Conservation (phyloP, 768 basidiomycete genomes). For the Porphyrellus cyaneotinctus region DNA sequence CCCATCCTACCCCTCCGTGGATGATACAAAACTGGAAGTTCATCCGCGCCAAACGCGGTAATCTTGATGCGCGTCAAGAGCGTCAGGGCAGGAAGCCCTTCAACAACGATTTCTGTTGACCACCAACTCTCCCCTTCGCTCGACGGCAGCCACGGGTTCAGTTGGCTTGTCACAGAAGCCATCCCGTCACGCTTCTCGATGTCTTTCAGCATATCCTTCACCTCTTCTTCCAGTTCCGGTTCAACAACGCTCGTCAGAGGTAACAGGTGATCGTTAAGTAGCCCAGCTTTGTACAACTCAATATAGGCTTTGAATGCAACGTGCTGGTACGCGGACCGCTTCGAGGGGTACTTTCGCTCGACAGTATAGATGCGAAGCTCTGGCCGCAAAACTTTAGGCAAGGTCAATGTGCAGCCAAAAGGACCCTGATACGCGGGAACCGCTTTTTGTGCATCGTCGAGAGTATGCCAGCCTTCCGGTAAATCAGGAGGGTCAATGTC, state of each 20-base stretch:
- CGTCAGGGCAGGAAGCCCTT: conserved; percentile 44
- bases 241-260: conserved; percentile 57
- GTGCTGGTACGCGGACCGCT: conserved; percentile 62
- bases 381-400: conserved; percentile 53
- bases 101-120: conserved; percentile 45
- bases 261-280: conserved; percentile 68
- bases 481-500: conserved; percentile 66
- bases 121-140: conserved; percentile 43
- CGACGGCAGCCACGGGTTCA: conserved; percentile 58
- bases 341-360: conserved; percentile 45
- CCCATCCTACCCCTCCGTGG: conserved; percentile 32
- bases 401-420: conserved; percentile 59
- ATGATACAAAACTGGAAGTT: conserved; percentile 48
- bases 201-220: conserved; percentile 55
- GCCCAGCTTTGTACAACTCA: conserved; percentile 50
- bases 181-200: conserved; percentile 61
- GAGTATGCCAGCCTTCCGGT: conserved; percentile 56
- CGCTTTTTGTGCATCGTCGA: conserved; percentile 22
- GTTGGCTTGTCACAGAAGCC: conserved; percentile 51
- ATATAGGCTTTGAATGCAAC: conserved; percentile 70
- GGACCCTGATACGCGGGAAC: conserved; percentile 45
- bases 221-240: conserved; percentile 54
- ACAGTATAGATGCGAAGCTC: conserved; percentile 52
- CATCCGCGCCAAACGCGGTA: conserved; percentile 33
- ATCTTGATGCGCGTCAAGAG: conserved; percentile 46